Base-by-base conservation (phyloP, 257 asterid genomes). In the Petunia axillaris region DNA sequence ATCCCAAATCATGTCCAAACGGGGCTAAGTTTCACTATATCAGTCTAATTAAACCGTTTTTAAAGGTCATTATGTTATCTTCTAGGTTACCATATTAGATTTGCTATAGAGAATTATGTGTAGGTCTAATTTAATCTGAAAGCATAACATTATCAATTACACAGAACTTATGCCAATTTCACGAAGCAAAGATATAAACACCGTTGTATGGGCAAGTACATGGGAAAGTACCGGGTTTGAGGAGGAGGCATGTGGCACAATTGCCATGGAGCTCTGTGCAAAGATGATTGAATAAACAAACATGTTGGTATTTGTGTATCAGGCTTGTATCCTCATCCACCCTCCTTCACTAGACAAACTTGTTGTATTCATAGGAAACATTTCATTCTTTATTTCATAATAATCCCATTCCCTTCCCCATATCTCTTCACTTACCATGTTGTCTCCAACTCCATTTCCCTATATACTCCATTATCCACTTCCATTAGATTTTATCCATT, bases 361-460 rank as follows among this genome's bases (percentile, higher is more conserved):
- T 87, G 93, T 64, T 78, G 64, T 76, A 76, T 83, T 79, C 86
- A 13, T 81, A 80, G 97, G 94, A 90, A 89, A 91, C 94, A 87
- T 87, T 83, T 77, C 38, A 60, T 79, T 87, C 77, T 83, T 87
- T 67, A 67, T 86, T 80, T 84, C 83, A 85, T 80, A 71, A 81
- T 75, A 71, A 81, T 75, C 82, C 77, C 87, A 78, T 83, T 78
- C 84, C 79, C 41, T 35, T 55, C 81, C 85, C 89, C 89, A 87
- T 84, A 77, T 65, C 85, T 81, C 85, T 63, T 81, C 85, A 67
- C 83, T 81, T 71, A 76, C 88, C 89, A 87, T 85, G 88, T 76
- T 89, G 92, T 86, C 84, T 80, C 92, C 84, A 41, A 6, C 8
- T 53, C 52, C 75, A 52, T 6, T 66, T 66, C 54, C 75, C 75